These are phyloP conservation scores for Porphyrellus cyaneotinctus DNA, from an alignment of 768 basidiomycete species.

Conservation along the genomic window DNA sequence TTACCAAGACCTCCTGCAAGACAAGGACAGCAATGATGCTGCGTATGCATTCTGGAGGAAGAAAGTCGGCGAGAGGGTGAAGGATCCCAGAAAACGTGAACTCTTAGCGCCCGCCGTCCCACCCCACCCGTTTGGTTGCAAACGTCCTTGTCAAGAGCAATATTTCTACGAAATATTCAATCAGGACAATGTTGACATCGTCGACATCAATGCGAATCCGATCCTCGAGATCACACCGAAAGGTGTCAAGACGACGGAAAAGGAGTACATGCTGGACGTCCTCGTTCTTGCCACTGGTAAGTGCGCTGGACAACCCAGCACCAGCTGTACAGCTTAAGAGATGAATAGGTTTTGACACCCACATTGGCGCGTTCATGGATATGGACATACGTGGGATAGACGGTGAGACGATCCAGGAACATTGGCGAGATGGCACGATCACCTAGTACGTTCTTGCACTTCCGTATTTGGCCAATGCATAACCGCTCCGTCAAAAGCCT, in stretches of 20 bases:
- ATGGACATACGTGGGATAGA: slow-evolving; percentile 10
- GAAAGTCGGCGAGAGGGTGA: not conserved
- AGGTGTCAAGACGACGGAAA: slow-evolving; percentile 8
- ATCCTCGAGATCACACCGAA: slow-evolving; percentile 7
- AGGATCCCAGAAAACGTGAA: slow-evolving; percentile 2
- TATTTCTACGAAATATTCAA: not conserved
- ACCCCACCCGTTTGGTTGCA: slow-evolving; percentile 1
- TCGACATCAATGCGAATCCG: slow-evolving; percentile 7
- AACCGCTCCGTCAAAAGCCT: not conserved
- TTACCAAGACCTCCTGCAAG: slow-evolving; percentile 2
- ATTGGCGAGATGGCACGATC: slow-evolving; percentile 11
- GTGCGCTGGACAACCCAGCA: not conserved
- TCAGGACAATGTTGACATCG: slow-evolving; percentile 7
- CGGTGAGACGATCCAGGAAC: slow-evolving; percentile 13
- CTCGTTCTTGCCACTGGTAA: slow-evolving; percentile 6
- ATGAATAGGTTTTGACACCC: slow-evolving; percentile 2
- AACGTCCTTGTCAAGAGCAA: slow-evolving; percentile 3
- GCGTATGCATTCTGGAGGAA: slow-evolving; percentile 10
- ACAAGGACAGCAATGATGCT: not conserved
- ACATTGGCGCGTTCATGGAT: slow-evolving; percentile 2
- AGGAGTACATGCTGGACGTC: slow-evolving; percentile 7
- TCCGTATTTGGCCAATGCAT: not conserved
- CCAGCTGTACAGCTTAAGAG: no score
- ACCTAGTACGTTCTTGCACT: slow-evolving; percentile 11
- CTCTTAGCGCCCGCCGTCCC: not conserved